Conservation (phyloP, 805 yeast species). For the Saturnispora dispora region DNA sequence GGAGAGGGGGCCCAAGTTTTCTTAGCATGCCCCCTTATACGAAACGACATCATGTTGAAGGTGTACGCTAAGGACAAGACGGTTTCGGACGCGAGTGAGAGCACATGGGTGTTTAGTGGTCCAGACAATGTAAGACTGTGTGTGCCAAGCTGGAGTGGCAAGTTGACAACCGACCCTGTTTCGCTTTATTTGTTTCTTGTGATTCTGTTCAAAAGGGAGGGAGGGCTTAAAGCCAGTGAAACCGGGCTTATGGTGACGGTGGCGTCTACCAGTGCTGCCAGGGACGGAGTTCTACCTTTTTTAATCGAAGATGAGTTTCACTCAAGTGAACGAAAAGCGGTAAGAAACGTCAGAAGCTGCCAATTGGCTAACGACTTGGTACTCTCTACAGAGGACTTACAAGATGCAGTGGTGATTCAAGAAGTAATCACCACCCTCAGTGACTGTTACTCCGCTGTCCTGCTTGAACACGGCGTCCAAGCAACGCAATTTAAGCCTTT, state of each 20-base stretch:
- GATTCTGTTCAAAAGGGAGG: not conserved
- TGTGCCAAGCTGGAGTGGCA: not conserved
- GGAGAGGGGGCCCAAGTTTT: not conserved
- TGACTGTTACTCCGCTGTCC: not conserved
- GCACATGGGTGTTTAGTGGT: not conserved
- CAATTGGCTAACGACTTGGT: slow-evolving; percentile 2
- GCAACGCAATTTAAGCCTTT: not conserved
- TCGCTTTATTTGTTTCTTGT: not conserved
- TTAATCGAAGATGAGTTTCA: slow-evolving; percentile 40
- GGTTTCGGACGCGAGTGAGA: not conserved
- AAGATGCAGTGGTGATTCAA: not conserved
- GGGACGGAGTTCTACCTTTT: slow-evolving; percentile 45
- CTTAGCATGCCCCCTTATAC: not conserved
- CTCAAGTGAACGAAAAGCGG: not conserved
- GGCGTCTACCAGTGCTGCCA: slow-evolving; percentile 42
- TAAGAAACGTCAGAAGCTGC: slow-evolving; percentile 3
- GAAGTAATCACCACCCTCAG: not conserved
- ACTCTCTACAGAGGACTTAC: not conserved
- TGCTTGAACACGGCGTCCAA: not conserved
- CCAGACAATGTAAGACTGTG: slow-evolving; percentile 3
- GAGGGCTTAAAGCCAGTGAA: not conserved
- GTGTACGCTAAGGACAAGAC: not conserved
- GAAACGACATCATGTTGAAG: not conserved
- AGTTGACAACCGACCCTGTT: not conserved
- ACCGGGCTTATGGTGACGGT: slow-evolving; percentile 25